These are phyloP conservation scores for Boeremia exigua DNA, from an alignment of 2,329 filamentous ascomycete species.

Conservation along the genomic window DNA sequence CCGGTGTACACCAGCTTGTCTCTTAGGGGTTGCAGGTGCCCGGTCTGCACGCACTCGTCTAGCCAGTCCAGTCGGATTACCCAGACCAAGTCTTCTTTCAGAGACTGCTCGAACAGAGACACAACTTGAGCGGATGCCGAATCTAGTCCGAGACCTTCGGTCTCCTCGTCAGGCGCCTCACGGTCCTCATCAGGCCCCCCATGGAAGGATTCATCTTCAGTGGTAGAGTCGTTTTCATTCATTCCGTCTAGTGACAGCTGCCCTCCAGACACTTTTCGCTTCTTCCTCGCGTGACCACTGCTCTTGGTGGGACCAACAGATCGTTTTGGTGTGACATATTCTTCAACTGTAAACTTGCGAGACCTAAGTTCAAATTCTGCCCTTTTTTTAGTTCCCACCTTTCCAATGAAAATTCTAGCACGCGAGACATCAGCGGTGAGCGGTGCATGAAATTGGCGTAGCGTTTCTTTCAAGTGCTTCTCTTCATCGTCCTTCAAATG, in stretches of 20 bases:
- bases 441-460: slow-evolving; percentile 61
- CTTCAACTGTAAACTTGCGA: slow-evolving; percentile 66
- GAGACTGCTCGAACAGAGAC: slow-evolving; percentile 24
- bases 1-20: slow-evolving; percentile 61
- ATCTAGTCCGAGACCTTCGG: not conserved
- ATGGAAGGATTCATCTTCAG: slow-evolving; percentile 13
- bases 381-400: slow-evolving; percentile 70
- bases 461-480: slow-evolving; percentile 67
- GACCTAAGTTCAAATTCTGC: slow-evolving; percentile 79
- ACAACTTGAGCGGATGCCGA: not conserved
- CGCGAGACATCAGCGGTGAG: slow-evolving; percentile 75
- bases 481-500: slow-evolving; percentile 70
- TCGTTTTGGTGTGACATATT: slow-evolving; percentile 45
- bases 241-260: slow-evolving; percentile 13
- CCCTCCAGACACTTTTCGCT: slow-evolving; percentile 17
- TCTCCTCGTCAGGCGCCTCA: slow-evolving; percentile 7
- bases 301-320: slow-evolving; percentile 21
- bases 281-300: slow-evolving; percentile 25
- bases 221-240: slow-evolving; percentile 20
- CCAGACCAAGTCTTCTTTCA: slow-evolving; percentile 48
- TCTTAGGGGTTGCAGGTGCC: slow-evolving; percentile 53
- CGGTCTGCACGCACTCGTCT: slow-evolving; percentile 53
- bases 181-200: not conserved
- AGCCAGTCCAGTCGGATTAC: slow-evolving; percentile 64
- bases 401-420: slow-evolving; percentile 76